phyloP scores from a whole-genome alignment of 2,329 filamentous ascomycete species.

The Phoma sp. region DNA sequence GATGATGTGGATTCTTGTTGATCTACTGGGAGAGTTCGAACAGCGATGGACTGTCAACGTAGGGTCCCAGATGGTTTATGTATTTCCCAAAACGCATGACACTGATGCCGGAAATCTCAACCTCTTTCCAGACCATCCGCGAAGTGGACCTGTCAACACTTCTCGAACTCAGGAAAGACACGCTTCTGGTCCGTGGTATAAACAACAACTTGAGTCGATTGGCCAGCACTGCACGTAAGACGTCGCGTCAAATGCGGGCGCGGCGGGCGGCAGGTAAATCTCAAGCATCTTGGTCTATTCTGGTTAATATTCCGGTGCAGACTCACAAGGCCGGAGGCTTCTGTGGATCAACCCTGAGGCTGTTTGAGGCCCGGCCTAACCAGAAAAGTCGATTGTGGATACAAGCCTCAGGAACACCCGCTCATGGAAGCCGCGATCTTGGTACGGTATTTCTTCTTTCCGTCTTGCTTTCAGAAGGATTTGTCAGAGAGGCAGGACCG shows the following conservation, averaged over 20 bases:
- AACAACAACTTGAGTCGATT: conserved; percentile 3
- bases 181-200: conserved; percentile 5
- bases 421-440: conserved; percentile 4
- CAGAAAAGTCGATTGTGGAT: conserved; percentile 8
- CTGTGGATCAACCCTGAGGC: conserved; percentile 15
- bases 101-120: conserved; percentile 11
- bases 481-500: background rate
- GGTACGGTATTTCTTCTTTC: conserved; percentile 2
- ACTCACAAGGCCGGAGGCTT: conserved; percentile 1
- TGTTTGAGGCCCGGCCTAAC: conserved; percentile 1
- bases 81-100: background rate
- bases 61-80: conserved; percentile 7
- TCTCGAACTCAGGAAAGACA: conserved; percentile 8
- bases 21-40: conserved; percentile 2
- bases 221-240: conserved; percentile 4
- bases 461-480: background rate
- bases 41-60: conserved; percentile 9
- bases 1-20: background rate
- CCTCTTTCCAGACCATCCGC: conserved; percentile 10
- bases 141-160: conserved; percentile 11
- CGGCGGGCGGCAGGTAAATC: conserved; percentile 5
- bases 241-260: conserved; percentile 3
- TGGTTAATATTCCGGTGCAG: conserved; percentile 12
- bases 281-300: conserved; percentile 2
- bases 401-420: background rate